Evolutionary conservation across 805 yeast genomes (phyloP).

Genomic region (Kluyveromyces starmeri): DNA sequence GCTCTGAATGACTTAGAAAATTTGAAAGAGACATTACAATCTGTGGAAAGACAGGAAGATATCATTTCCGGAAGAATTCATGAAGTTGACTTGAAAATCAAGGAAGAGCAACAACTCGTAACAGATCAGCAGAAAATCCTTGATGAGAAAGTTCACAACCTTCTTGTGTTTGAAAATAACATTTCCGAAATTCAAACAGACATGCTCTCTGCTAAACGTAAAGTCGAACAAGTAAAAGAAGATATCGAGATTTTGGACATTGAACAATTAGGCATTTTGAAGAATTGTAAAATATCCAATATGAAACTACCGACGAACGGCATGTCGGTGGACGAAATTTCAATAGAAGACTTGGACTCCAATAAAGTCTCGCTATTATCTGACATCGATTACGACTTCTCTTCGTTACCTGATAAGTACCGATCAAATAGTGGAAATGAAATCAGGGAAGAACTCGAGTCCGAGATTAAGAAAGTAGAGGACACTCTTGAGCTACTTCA

Average conservation of each 20-base stretch:
- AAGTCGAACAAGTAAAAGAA: conserved; percentile 38
- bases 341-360: conserved; percentile 44
- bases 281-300: conserved; percentile 67
- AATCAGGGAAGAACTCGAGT: conserved; percentile 30
- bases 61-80: conserved; percentile 29
- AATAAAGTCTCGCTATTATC: conserved; percentile 35
- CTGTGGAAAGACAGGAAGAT: conserved; percentile 29
- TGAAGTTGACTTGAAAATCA: conserved; percentile 34
- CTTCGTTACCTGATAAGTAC: conserved; percentile 35
- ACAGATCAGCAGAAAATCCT: conserved; percentile 27
- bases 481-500: conserved; percentile 37
- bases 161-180: conserved; percentile 42
- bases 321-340: conserved; percentile 53
- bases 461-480: conserved; percentile 31
- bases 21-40: conserved; percentile 29
- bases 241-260: conserved; percentile 43
- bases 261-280: conserved; percentile 51
- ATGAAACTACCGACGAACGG: conserved; percentile 52
- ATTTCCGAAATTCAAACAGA: conserved; percentile 30
- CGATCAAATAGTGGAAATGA: conserved; percentile 29
- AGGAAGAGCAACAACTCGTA: conserved; percentile 31
- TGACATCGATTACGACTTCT: conserved; percentile 48
- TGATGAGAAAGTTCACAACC: conserved; percentile 24
- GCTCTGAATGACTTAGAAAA: conserved; percentile 33
- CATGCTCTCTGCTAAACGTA: conserved; percentile 28